Percentiles rank a stretch among this genome's conserved stretches.
Evolutionary conservation across 208 protist genomes (phyloP).

Genomic region (Leptomonas pyrrhocoris): DNA sequence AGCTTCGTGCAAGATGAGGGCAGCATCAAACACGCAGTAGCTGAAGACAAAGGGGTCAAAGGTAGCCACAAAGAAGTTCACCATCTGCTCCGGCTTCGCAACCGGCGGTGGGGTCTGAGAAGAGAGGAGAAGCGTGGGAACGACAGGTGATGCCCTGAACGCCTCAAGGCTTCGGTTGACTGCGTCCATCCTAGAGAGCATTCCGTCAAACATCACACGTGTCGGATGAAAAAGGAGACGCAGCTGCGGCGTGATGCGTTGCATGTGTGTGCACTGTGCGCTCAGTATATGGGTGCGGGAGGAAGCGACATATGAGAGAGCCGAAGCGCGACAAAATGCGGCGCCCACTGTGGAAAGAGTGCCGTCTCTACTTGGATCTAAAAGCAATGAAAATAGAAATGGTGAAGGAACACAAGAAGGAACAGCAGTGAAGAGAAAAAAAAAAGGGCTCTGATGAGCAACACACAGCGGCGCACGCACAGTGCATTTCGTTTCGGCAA

Average conservation of each 20-base stretch:
- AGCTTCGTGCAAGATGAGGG: constrained; percentile 29
- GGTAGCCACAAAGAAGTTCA: constrained; percentile 21
- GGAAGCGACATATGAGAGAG: no score
- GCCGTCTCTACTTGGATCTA: no score
- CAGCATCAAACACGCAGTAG: constrained; percentile 50
- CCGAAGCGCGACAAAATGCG: no score
- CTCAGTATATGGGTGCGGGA: no score
- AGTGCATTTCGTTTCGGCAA: no score
- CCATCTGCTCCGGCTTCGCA: constrained; percentile 32
- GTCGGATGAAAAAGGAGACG: not conserved
- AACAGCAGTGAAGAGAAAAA: no score
- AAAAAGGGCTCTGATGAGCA: no score
- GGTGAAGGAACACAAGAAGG: no score
- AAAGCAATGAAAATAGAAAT: no score
- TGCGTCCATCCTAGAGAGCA: not conserved
- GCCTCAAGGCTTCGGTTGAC: not conserved
- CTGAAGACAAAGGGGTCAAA: constrained; percentile 46
- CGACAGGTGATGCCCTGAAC: not conserved
- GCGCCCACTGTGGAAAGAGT: no score
- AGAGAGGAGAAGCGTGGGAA: constrained; percentile 8
- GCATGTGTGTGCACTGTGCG: not conserved
- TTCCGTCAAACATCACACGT: not conserved
- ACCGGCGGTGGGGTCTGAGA: constrained; percentile 24
- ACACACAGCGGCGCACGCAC: no score
- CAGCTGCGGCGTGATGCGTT: not conserved